Evolutionary conservation across 129 eudicot species (phyloP), one percentile per base, ranked within the genome.

Genomic region (Apium graveolens): DNA sequence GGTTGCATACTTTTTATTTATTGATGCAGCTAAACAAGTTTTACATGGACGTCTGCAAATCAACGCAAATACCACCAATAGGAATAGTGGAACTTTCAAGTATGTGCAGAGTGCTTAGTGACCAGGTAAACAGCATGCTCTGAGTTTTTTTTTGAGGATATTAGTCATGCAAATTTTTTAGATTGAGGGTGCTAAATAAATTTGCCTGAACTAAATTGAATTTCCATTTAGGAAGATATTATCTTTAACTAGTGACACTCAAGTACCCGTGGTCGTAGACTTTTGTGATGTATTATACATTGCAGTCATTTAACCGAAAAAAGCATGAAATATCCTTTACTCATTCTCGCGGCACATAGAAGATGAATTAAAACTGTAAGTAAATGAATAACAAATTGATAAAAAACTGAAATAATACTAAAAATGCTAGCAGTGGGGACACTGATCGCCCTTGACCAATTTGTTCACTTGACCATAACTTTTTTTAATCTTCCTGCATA

Each of bases 31-130:
- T 96, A 76, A 92, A 90, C 84, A 96, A 86, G 80, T 90, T 70
- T 66, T 96, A 96, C 80, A 78, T 81, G 32, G 99, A 91, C 18
- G 75, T 92, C 57, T 96, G 99, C 87, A 96, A 92, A 84, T 86
- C 92, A 78, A 90, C 93, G 35, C 79, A 44, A 66, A 91, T 96
- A 66, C 97, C 94, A 37, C 88, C 99, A 0, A 90, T 86, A 77
- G 93, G 96, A 45, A 86, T 92, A 79, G 42, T 86, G 88, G 99
- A 96, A 70, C 86, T 92, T 20, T 85, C 99, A 74, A 92, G 91
- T 85, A 96, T 96, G 97, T 92, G 97, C 80, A 80, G 91, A 80
- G 97, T 93, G 76, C 85, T 96, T 55, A 90, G 86, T 78, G 99
- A 96, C 84, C 99, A 92, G 97, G 99, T 96, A 86, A 78, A n/a